Percentiles rank a stretch among this genome's conserved stretches.
Evolutionary conservation across 2,329 filamentous ascomycete species (phyloP).

Genomic region (Cercospora sp.): DNA sequence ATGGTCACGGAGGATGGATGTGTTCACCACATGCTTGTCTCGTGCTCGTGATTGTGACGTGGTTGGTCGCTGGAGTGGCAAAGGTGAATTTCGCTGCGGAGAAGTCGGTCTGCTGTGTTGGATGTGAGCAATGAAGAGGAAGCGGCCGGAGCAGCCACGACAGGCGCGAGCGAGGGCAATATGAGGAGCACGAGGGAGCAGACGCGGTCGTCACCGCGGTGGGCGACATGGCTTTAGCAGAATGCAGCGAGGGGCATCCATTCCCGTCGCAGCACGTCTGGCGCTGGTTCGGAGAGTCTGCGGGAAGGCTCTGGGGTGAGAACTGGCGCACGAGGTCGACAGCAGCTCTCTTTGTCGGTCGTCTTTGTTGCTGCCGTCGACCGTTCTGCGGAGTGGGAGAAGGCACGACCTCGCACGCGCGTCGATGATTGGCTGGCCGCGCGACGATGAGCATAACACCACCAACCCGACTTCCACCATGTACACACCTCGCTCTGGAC

Average conservation of each 20-base stretch:
- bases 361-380: slow-evolving; percentile 7
- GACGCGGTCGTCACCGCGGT: neutral
- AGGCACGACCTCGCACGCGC: slow-evolving; percentile 5
- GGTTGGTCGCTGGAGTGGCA: neutral
- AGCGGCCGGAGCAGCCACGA: neutral
- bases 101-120: neutral
- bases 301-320: slow-evolving; percentile 17
- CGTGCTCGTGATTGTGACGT: slow-evolving; percentile 8
- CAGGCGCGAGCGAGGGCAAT: neutral
- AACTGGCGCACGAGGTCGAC: slow-evolving; percentile 17
- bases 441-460: neutral
- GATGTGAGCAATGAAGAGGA: neutral
- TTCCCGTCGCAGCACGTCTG: slow-evolving; percentile 15
- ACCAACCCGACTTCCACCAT: neutral
- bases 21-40: neutral
- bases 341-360: neutral
- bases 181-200: neutral
- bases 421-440: slow-evolving; percentile 9
- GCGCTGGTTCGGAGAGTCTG: slow-evolving; percentile 15
- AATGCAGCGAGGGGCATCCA: neutral
- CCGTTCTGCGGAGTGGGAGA: neutral
- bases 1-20: neutral
- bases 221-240: slow-evolving; percentile 11
- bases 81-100: neutral
- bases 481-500: neutral